phyloP scores from a whole-genome alignment of 345 rosid species.

The Litchi chinensis region DNA sequence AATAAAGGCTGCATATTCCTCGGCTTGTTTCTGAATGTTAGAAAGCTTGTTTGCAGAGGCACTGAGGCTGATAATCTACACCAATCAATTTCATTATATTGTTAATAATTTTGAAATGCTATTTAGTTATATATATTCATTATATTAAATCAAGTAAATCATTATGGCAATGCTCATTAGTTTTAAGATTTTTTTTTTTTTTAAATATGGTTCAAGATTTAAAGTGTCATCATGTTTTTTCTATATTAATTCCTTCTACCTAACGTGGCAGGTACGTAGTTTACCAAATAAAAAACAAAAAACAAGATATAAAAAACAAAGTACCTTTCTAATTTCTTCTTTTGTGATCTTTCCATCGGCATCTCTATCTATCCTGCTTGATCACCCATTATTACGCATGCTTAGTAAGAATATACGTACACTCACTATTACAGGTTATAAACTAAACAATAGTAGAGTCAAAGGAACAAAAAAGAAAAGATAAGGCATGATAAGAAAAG shows the following conservation, averaged over 20 bases:
- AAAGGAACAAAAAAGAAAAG: neutral
- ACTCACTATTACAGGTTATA: neutral
- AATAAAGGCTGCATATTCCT: constrained; percentile 77
- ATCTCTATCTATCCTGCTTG: constrained; percentile 71
- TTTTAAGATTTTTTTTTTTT: too few relatives aligned
- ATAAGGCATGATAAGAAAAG: too few relatives aligned
- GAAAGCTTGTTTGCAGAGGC: constrained; percentile 90
- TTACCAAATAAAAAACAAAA: too few relatives aligned
- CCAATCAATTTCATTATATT: neutral
- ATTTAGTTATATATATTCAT: neutral
- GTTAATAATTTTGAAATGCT: neutral
- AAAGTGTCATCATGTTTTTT: too few relatives aligned
- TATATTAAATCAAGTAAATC: too few relatives aligned
- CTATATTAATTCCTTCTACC: too few relatives aligned
- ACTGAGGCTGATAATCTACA: constrained; percentile 77
- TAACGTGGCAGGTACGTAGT: too few relatives aligned
- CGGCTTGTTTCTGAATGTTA: constrained; percentile 78
- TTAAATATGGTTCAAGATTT: too few relatives aligned
- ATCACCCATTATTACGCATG: neutral
- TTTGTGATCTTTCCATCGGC: constrained; percentile 84
- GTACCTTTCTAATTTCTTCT: constrained; percentile 82
- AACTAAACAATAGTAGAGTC: neutral
- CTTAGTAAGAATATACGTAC: neutral
- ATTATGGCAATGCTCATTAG: too few relatives aligned
- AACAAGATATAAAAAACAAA: too few relatives aligned